Percentiles rank a stretch among this genome's conserved stretches.
These are phyloP conservation scores for Blastobotrys robertii DNA, from an alignment of 805 yeast species.

Conservation along the genomic window DNA sequence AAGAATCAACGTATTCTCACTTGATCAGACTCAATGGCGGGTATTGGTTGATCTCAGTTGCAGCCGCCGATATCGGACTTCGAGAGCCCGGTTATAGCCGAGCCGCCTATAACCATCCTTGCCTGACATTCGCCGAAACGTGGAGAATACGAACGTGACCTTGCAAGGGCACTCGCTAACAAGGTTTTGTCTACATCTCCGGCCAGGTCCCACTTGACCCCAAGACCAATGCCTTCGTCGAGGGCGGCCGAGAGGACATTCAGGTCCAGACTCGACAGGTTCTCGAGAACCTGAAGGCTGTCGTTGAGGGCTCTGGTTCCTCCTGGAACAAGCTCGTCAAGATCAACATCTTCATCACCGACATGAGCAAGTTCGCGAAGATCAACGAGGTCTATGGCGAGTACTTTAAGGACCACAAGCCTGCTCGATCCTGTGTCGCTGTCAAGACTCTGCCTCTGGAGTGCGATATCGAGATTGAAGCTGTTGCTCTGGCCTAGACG, in stretches of 20 bases:
- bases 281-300: slow-evolving; percentile 37
- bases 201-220: slow-evolving; percentile 93
- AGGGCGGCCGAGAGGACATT: slow-evolving; percentile 65
- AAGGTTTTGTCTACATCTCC: slow-evolving; percentile 76
- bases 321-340: slow-evolving; percentile 76
- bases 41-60: no score
- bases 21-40: no score
- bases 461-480: slow-evolving; percentile 82
- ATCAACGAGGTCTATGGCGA: slow-evolving; percentile 76
- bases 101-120: background rate
- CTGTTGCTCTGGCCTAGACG: slow-evolving; percentile 60
- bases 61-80: no score
- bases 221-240: slow-evolving; percentile 62
- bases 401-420: slow-evolving; percentile 33
- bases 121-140: no score
- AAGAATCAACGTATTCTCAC: no score
- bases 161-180: slow-evolving; percentile 9
- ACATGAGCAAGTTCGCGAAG: slow-evolving; percentile 75
- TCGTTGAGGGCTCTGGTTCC: slow-evolving; percentile 80
- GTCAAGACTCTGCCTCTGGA: slow-evolving; percentile 86
- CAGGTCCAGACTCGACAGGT: slow-evolving; percentile 31
- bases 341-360: slow-evolving; percentile 82
- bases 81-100: background rate
- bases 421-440: slow-evolving; percentile 98
- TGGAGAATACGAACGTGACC: background rate